These are phyloP conservation scores for Leishmania aethiopica DNA, from an alignment of 208 protist species.

Conservation along the genomic window DNA sequence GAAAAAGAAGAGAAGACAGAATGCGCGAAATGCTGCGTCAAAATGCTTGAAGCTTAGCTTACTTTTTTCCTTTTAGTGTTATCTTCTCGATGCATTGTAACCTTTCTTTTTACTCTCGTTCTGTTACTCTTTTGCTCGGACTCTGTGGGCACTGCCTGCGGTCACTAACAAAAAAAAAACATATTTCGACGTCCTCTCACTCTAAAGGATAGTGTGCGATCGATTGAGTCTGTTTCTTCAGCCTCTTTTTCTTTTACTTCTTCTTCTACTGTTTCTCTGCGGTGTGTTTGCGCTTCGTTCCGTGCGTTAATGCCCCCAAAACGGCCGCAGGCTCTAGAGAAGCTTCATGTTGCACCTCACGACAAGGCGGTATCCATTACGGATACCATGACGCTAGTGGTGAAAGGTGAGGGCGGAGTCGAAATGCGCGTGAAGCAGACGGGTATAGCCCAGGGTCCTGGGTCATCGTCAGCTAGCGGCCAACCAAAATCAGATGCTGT, in stretches of 20 bases:
- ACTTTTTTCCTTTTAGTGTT: neutral
- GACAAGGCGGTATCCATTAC: slow-evolving; percentile 88
- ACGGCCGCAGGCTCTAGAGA: slow-evolving; percentile 62
- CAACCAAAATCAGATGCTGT: slow-evolving; percentile 45
- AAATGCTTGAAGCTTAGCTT: neutral
- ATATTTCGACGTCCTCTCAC: neutral
- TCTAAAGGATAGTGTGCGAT: neutral
- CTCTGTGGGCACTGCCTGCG: neutral
- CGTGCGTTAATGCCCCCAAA: slow-evolving; percentile 72
- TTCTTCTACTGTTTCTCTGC: neutral
- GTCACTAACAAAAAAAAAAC: neutral
- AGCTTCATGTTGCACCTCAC: slow-evolving; percentile 60
- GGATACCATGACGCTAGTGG: slow-evolving; percentile 89
- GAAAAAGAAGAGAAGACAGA: no score
- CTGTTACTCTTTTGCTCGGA: neutral
- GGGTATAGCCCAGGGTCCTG: slow-evolving; percentile 61
- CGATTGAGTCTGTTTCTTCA: neutral
- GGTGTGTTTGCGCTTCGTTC: neutral
- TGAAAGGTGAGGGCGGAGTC: slow-evolving; percentile 84
- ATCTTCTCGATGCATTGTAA: neutral
- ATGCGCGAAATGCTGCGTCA: no score
- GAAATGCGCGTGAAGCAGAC: slow-evolving; percentile 90
- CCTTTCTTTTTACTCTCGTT: neutral
- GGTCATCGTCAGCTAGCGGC: slow-evolving; percentile 12
- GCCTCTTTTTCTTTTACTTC: neutral